Conservation (phyloP, 2,329 filamentous ascomycete genomes). For the Aspergillus transmontanensis region DNA sequence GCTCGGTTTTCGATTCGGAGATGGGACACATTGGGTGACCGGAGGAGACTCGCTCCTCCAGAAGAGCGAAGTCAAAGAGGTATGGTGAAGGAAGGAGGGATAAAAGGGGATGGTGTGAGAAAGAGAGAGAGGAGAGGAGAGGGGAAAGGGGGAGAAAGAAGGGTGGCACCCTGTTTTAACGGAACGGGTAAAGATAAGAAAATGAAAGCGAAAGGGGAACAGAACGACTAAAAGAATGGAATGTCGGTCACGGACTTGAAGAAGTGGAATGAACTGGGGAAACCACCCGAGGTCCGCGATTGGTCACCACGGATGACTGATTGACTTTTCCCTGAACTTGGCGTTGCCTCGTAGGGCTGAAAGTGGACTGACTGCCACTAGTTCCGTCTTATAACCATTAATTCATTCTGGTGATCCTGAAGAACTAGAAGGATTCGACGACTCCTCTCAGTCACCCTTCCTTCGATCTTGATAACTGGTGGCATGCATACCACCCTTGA, state of each 20-base stretch:
- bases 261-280: background rate
- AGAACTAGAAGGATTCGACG: background rate
- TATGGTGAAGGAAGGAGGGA: background rate
- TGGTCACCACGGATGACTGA: background rate
- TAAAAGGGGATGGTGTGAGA: background rate
- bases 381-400: background rate
- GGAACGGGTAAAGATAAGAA: background rate
- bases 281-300: background rate
- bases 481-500: background rate
- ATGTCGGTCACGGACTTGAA: background rate
- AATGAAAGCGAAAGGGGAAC: background rate
- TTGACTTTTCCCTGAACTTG: conserved; percentile 16
- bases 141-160: background rate
- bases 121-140: background rate
- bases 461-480: background rate
- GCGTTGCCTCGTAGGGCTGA: conserved; percentile 30
- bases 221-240: background rate
- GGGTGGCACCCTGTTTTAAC: background rate
- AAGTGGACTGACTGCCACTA: conserved; percentile 5
- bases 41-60: conserved; percentile 9
- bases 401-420: background rate
- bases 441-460: background rate
- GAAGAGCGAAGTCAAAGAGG: conserved; percentile 1
- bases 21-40: conserved; percentile 22
- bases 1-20: conserved; percentile 1